Evolutionary conservation across 1,139 yeast genomes (phyloP).

Genomic region (Torulaspora globosa): DNA sequence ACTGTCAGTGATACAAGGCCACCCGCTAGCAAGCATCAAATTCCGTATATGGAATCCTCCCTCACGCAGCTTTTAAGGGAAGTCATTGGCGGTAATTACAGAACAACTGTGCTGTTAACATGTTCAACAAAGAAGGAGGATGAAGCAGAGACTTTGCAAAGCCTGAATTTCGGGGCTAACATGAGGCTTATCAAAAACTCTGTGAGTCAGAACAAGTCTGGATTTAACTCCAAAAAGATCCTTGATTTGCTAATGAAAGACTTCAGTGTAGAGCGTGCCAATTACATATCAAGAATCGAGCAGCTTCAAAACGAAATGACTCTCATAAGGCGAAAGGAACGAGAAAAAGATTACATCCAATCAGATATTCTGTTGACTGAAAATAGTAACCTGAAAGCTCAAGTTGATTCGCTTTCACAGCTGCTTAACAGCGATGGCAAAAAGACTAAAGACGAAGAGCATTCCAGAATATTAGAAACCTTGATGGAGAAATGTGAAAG

Average conservation of each 20-base stretch:
- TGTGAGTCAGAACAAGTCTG: constrained; percentile 61
- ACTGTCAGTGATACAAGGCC: constrained; percentile 3
- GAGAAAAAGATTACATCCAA: constrained; percentile 44
- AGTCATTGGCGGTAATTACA: constrained; percentile 80
- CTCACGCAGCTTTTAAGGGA: constrained; percentile 80
- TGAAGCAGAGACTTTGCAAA: constrained; percentile 67
- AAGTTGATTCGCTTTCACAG: constrained; percentile 41
- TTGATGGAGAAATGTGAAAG: constrained; percentile 27
- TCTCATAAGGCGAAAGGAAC: constrained; percentile 25
- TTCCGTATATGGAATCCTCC: constrained; percentile 81
- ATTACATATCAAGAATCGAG: constrained; percentile 43
- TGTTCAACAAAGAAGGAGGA: constrained; percentile 67
- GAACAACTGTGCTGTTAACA: constrained; percentile 73
- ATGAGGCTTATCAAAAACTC: constrained; percentile 69
- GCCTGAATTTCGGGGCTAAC: constrained; percentile 74
- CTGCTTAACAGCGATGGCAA: constrained; percentile 26
- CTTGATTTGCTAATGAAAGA: constrained; percentile 45
- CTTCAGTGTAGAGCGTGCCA: constrained; percentile 47
- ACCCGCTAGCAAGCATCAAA: constrained; percentile 44
- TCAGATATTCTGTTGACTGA: constrained; percentile 39
- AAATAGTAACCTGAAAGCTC: constrained; percentile 44
- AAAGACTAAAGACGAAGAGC: constrained; percentile 7
- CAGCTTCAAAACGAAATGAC: constrained; percentile 51
- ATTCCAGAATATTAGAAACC: constrained; percentile 15
- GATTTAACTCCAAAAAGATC: constrained; percentile 56